Evolutionary conservation across 352 stramenopile species (phyloP).

Genomic region (Saprolegnia diclina): DNA sequence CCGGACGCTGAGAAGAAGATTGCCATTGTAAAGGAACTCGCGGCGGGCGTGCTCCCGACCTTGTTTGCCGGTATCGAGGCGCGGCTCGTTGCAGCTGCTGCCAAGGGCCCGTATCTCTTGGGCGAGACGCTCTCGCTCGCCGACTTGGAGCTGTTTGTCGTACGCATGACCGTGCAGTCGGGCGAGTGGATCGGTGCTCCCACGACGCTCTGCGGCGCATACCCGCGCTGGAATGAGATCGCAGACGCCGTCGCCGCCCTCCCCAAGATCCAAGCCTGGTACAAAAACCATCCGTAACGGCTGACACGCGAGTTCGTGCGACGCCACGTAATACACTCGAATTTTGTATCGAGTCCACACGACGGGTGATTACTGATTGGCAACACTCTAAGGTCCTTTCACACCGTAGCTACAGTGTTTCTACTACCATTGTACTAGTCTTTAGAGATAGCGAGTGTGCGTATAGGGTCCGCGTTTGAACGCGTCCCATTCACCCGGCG

Average conservation of each 20-base stretch:
- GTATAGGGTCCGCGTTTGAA: no score
- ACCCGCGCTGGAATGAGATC: background rate
- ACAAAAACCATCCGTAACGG: no score
- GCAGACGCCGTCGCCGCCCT: background rate
- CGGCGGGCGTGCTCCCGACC: constrained; percentile 29
- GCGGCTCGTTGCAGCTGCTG: constrained; percentile 28
- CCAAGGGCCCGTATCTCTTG: constrained; percentile 30
- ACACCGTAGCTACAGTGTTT: no score
- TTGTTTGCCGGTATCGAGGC: constrained; percentile 32
- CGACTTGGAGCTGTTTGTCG: constrained; percentile 32
- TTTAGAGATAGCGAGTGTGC: no score
- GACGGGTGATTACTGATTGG: no score
- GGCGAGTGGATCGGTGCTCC: background rate
- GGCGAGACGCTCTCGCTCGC: constrained; percentile 39
- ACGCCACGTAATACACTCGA: no score
- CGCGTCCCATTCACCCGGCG: no score
- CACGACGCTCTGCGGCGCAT: background rate
- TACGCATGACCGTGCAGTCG: background rate
- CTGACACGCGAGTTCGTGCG: no score
- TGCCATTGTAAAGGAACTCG: constrained; percentile 35
- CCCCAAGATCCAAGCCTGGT: background rate
- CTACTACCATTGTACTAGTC: no score
- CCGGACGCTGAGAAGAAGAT: constrained; percentile 35
- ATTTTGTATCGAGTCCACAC: no score
- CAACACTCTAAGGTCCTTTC: no score